These are phyloP conservation scores for Sequoia sempervirens DNA, from an alignment of 75 land plant species.

Conservation along the genomic window DNA sequence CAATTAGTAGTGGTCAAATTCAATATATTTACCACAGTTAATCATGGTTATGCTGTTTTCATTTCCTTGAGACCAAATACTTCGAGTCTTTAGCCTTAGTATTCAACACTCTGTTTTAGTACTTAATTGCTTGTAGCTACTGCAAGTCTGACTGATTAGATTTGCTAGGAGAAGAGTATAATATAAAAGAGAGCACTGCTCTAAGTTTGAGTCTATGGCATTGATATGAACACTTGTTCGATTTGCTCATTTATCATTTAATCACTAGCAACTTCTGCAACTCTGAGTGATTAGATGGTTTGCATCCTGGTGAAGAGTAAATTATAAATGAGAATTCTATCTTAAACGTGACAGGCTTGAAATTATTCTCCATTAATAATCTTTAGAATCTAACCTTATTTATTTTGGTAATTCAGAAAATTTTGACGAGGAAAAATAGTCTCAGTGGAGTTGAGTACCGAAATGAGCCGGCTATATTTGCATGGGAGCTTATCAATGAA, in stretches of 20 bases:
- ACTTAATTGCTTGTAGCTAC: neutral
- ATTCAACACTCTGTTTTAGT: neutral
- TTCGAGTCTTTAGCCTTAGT: neutral
- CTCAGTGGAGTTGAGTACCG: slow-evolving; percentile 45
- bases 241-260: neutral
- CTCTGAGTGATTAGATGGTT: neutral
- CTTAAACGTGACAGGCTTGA: neutral
- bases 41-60: neutral
- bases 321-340: neutral
- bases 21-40: neutral
- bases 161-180: neutral
- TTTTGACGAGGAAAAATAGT: slow-evolving; percentile 51
- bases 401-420: slow-evolving; percentile 27
- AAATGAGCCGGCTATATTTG: slow-evolving; percentile 67
- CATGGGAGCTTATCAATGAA: slow-evolving; percentile 74
- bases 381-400: neutral
- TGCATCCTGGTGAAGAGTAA: neutral
- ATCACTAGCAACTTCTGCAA: neutral
- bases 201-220: neutral
- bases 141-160: neutral
- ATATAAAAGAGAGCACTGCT: neutral
- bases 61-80: neutral
- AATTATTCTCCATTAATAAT: neutral
- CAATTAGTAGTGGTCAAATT: neutral
- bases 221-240: neutral